Conservation (phyloP, 1,139 yeast genomes). For the Yamadazyma aaseri region DNA sequence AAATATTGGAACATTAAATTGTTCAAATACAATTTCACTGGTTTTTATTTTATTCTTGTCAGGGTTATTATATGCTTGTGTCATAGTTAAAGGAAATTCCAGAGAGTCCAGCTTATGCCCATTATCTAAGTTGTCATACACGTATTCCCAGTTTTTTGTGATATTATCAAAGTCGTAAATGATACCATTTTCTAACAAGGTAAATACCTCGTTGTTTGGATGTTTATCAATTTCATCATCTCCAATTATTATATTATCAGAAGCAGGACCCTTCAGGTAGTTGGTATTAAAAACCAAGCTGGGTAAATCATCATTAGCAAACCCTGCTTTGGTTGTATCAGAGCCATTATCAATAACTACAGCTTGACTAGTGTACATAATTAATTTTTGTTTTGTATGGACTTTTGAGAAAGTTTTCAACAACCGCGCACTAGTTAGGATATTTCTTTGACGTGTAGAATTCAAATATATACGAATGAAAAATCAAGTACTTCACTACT, state of each 20-base stretch:
- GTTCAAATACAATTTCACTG: slow-evolving; percentile 64
- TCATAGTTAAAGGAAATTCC: slow-evolving; percentile 63
- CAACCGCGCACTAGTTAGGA: not conserved
- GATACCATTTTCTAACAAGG: slow-evolving; percentile 62
- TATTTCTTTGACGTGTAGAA: not conserved
- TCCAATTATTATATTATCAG: slow-evolving; percentile 39
- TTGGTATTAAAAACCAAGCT: slow-evolving; percentile 55
- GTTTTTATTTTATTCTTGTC: slow-evolving; percentile 50
- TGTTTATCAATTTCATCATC: slow-evolving; percentile 47
- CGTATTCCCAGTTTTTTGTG: slow-evolving; percentile 57
- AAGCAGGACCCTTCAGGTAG: slow-evolving; percentile 40
- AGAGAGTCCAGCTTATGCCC: slow-evolving; percentile 41
- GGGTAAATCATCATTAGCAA: slow-evolving; percentile 66
- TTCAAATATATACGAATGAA: not conserved
- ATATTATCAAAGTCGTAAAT: slow-evolving; percentile 66
- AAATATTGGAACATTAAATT: slow-evolving; percentile 62
- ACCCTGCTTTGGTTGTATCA: slow-evolving; percentile 65
- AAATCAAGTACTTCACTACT: not conserved
- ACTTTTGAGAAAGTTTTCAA: not conserved
- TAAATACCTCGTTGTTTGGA: slow-evolving; percentile 54
- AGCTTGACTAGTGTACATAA: slow-evolving; percentile 30
- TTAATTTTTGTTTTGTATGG: slow-evolving; percentile 1
- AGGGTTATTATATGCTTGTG: slow-evolving; percentile 65
- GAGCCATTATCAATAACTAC: slow-evolving; percentile 73
- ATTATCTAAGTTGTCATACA: slow-evolving; percentile 50